phyloP scores from a whole-genome alignment of 139 green algal genomes.

The Chlorella sp. region DNA sequence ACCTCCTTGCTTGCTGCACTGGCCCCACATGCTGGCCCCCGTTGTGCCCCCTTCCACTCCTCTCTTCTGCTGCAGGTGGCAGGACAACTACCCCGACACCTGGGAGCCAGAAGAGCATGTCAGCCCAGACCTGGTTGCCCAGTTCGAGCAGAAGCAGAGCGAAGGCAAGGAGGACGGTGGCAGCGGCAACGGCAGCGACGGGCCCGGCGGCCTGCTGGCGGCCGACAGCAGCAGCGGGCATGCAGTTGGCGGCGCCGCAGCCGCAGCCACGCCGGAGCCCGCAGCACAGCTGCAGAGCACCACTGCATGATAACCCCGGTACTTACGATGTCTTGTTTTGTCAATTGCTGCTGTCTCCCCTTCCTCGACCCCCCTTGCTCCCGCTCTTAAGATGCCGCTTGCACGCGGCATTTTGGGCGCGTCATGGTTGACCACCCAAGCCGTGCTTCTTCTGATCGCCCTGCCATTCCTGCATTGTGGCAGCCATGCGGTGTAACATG shows the following conservation, averaged over 20 bases:
- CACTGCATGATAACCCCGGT: background rate
- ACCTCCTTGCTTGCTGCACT: background rate
- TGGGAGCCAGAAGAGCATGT: slow-evolving; percentile 88
- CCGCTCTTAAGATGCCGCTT: background rate
- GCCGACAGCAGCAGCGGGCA: background rate
- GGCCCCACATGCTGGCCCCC: background rate
- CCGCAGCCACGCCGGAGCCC: background rate
- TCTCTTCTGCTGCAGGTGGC: slow-evolving; percentile 47
- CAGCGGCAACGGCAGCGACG: background rate
- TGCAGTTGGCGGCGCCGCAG: background rate
- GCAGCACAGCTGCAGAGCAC: slow-evolving; percentile 17
- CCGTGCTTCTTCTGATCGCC: background rate
- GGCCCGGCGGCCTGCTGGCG: background rate
- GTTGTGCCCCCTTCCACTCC: background rate
- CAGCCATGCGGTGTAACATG: background rate
- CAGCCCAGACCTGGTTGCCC: slow-evolving; percentile 62
- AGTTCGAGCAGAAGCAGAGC: slow-evolving; percentile 55
- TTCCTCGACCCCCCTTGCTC: background rate
- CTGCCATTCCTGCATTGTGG: background rate
- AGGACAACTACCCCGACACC: slow-evolving; percentile 72
- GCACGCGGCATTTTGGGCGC: background rate
- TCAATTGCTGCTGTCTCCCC: too few species aligned
- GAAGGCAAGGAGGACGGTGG: background rate
- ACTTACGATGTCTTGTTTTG: background rate
- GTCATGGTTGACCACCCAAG: too few species aligned